These are phyloP conservation scores for Vanderwaltozyma polyspora DNA, from an alignment of 805 yeast species.

Conservation along the genomic window DNA sequence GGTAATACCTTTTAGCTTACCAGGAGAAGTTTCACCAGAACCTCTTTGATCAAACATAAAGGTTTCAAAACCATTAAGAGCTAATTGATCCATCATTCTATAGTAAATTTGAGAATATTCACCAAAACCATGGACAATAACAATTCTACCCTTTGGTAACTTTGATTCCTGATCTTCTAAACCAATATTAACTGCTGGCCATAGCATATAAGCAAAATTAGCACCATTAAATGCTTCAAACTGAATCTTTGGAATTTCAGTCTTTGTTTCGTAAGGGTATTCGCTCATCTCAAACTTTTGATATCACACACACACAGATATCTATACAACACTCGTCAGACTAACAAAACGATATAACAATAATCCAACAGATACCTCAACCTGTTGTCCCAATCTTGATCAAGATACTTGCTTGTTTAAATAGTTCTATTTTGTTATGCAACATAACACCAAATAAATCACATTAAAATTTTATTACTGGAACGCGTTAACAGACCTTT, in stretches of 20 bases:
- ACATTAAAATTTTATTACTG: too few relatives aligned
- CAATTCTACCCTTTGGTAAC: slow-evolving; percentile 37
- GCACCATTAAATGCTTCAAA: slow-evolving; percentile 20
- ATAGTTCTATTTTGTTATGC: not conserved
- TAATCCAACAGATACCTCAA: too few relatives aligned
- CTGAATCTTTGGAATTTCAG: slow-evolving; percentile 14
- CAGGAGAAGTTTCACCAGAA: slow-evolving; percentile 53
- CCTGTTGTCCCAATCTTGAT: not conserved
- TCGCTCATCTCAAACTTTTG: not conserved
- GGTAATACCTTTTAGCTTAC: slow-evolving; percentile 42
- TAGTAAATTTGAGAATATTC: slow-evolving; percentile 43
- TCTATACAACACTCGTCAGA: too few relatives aligned
- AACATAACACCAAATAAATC: too few relatives aligned
- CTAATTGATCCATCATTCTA: slow-evolving; percentile 42
- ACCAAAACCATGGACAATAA: slow-evolving; percentile 63
- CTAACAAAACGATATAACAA: too few relatives aligned
- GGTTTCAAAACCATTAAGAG: slow-evolving; percentile 46
- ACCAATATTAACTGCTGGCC: slow-evolving; percentile 18
- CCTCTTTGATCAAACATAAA: slow-evolving; percentile 71
- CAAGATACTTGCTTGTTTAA: not conserved
- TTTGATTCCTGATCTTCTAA: not conserved
- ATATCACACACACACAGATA: not conserved
- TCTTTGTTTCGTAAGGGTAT: slow-evolving; percentile 15
- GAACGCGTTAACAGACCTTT: too few relatives aligned
- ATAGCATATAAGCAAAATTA: slow-evolving; percentile 20